Base-by-base conservation (phyloP, 169 alveolate species). In the Blepharisma undulans region DNA sequence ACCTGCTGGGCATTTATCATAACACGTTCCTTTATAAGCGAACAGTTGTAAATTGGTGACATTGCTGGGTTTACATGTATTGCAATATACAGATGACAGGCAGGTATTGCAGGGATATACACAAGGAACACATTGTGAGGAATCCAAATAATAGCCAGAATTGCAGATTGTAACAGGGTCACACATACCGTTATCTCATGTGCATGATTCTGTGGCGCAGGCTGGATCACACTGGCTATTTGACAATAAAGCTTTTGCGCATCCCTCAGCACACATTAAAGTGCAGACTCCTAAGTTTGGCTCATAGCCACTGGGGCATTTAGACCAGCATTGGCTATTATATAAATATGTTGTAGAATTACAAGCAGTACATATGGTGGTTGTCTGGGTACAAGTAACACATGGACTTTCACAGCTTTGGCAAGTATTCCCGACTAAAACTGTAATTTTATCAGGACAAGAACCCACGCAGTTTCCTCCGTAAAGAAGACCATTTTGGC, bases 21-120 rank as follows among this genome's bases (percentile, higher is more conserved):
- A 61, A 71, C 91, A 86, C 0, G 2, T 71, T 10, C 84, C 91
- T 27, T 25, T 29, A 32, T 86, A 86, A 27, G 22, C 29, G 16
- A 25, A 86, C n/a, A 86, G 84, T 29, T 86, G 91, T 14, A 21
- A 19, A 19, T n/a, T 22, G 12, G 84, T 32, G 6, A 5, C 27
- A 3, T 27, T 86, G 66, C 84, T 72, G 12, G 84, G 29, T 27
- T 60, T 71, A 27, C 91, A 86, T 86, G 91, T 61, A 10, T 25
- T 21, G 71, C 91, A 86, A n/a, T 60, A 60, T 25, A 59, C 72
- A n/a, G 25, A 22, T 72, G 91, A 86, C 16, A 36, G 10, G 27
- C 91, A 86, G 14, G 84, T 71, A 61, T 86, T 86, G 66, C 91
- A 86, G 29, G 91, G 91, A 86, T 86, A 60, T 22, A 36, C 72